Evolutionary conservation across 306 rosid genomes (phyloP).

Genomic region (Hippophae rhamnoides): DNA sequence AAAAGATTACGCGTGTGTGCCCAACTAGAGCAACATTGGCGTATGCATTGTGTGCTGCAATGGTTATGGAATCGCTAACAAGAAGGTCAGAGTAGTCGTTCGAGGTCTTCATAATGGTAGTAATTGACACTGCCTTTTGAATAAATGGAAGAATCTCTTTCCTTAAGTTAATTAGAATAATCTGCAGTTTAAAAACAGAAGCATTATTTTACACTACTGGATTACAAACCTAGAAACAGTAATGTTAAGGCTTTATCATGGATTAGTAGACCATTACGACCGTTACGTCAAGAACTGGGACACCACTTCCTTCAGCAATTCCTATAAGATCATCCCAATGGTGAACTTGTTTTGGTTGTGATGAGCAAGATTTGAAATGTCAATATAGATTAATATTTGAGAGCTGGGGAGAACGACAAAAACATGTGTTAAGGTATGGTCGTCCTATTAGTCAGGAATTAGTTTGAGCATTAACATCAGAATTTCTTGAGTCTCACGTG

Average conservation of each 20-base stretch:
- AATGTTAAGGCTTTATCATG: no score
- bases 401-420: no score
- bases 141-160: constrained; percentile 75
- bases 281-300: constrained; percentile 53
- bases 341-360: constrained; percentile 48
- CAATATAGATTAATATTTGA: no score
- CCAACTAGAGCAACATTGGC: constrained; percentile 66
- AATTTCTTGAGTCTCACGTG: no score
- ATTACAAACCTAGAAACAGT: not conserved
- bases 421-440: no score
- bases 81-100: constrained; percentile 76
- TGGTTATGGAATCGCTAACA: constrained; percentile 52
- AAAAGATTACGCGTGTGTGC: constrained; percentile 28
- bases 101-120: constrained; percentile 15
- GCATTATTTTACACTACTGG: not conserved
- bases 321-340: constrained; percentile 70
- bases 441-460: no score
- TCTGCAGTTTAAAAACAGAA: constrained; percentile 34
- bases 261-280: constrained; percentile 12
- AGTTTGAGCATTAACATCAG: no score
- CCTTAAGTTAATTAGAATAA: constrained; percentile 62
- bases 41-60: constrained; percentile 85
- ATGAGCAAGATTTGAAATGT: not conserved
- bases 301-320: constrained; percentile 55
- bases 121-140: constrained; percentile 27